Evolutionary conservation across 495 filamentous ascomycete genomes (phyloP), one percentile per base, ranked within the genome.

Genomic region (Penicillium cosmopolitanum): DNA sequence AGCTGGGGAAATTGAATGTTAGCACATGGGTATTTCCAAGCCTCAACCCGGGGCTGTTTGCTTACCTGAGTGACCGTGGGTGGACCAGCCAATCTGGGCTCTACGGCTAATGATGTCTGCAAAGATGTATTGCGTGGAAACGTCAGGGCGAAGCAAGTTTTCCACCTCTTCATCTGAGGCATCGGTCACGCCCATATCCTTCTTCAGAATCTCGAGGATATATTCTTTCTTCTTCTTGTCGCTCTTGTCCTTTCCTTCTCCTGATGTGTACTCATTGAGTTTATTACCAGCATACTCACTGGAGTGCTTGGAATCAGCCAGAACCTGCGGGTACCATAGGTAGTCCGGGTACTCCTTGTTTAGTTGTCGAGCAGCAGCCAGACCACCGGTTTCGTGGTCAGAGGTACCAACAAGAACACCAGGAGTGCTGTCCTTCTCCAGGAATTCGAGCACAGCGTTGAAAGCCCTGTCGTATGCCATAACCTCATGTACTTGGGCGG

Each of bases 331-430:
- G 65, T 89, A 86, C 96, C 96, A 98, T 55, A 88, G 77, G 73
- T 98, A 98, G 19, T 89, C 76, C 0, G 89, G 89, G 64, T 93
- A 92, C 15, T 70, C 58, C 21, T 71, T 61, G 67, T 86, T 81
- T 54, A 91, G 81, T 73, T 92, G 95, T 64, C 88, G 82, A 47
- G 94, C 93, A 1, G 87, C 82, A 1, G 92, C 78, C 34, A 98
- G 73, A 13, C 95, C 95, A 38, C 95, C 95, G 8, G 95, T 98
- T 68, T 98, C 95, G 65, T 98, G 95, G 69, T 98, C 95, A 56
- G 89, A 94, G 1, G 95, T 98, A 58, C 83, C 82, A 28, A 98
- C 91, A 50, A 98, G 75, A 3, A 97, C 86, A 18, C 88, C 89
- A 7, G 92, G 87, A 0, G 86, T 86, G 2, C 82, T 77, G 53